Conservation (phyloP, 2,329 filamentous ascomycete genomes). For the Mycogone perniciosa region DNA sequence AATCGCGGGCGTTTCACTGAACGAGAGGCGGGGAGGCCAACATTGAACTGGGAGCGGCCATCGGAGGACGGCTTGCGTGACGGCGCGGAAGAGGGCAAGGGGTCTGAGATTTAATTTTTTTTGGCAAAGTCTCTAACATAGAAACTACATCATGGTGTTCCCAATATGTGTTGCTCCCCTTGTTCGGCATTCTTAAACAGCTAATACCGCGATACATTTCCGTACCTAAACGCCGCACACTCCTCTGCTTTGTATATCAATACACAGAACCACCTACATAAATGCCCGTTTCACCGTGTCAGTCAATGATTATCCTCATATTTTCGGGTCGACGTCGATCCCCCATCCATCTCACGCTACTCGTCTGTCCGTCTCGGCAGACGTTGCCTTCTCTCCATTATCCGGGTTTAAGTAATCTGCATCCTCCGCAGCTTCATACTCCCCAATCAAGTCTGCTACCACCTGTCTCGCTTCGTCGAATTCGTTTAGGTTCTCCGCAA, state of each 20-base stretch:
- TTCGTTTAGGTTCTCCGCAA: conserved; percentile 83
- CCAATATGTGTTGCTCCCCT: neutral
- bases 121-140: no score
- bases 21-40: neutral
- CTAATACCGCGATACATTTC: neutral
- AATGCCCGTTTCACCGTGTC: neutral
- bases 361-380: conserved; percentile 48
- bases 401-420: conserved; percentile 82
- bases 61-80: neutral
- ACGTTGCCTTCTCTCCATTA: conserved; percentile 45
- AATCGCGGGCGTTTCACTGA: neutral
- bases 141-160: no score
- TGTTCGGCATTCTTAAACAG: neutral
- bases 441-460: conserved; percentile 80
- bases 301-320: neutral
- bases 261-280: neutral
- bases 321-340: neutral
- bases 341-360: conserved; percentile 28
- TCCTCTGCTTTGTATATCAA: neutral
- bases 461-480: conserved; percentile 94
- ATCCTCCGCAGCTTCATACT: conserved; percentile 93
- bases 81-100: no score
- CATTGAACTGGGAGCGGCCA: neutral
- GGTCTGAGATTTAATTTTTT: no score
- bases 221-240: neutral